phyloP scores from a whole-genome alignment of 495 filamentous ascomycete species.

The Daldinia grandis region DNA sequence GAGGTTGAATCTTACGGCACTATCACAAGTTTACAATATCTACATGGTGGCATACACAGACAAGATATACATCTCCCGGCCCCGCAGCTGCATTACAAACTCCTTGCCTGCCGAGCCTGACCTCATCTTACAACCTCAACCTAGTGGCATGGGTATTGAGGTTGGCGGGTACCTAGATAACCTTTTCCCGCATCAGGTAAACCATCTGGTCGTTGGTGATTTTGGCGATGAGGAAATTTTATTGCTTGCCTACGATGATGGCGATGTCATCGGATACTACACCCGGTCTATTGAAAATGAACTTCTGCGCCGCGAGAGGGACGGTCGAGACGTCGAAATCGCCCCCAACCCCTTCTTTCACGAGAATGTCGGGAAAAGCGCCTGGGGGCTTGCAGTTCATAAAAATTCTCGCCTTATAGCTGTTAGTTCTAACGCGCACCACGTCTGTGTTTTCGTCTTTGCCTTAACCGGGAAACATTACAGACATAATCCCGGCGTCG shows the following conservation, averaged over 20 bases:
- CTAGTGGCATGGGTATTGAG: slow-evolving; percentile 51
- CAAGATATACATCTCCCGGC: slow-evolving; percentile 77
- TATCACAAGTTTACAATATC: slow-evolving; percentile 64
- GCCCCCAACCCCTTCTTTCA: slow-evolving; percentile 68
- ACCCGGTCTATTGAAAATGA: slow-evolving; percentile 57
- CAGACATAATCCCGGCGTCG: background rate
- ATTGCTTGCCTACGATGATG: slow-evolving; percentile 81
- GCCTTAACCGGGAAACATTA: slow-evolving; percentile 60
- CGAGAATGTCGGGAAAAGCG: slow-evolving; percentile 76
- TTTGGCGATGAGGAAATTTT: slow-evolving; percentile 84
- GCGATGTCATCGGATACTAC: slow-evolving; percentile 85
- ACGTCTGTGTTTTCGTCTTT: slow-evolving; percentile 78
- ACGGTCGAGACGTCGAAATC: background rate
- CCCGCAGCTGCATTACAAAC: slow-evolving; percentile 69
- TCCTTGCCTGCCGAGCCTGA: slow-evolving; percentile 66
- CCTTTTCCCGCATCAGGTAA: slow-evolving; percentile 72
- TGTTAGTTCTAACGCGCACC: slow-evolving; percentile 74
- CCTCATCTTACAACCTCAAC: slow-evolving; percentile 71
- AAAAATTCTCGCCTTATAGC: slow-evolving; percentile 80
- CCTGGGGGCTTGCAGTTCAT: slow-evolving; percentile 92
- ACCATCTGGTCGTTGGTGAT: slow-evolving; percentile 79
- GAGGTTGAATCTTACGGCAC: slow-evolving; percentile 58
- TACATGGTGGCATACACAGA: slow-evolving; percentile 80
- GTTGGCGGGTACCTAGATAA: slow-evolving; percentile 66
- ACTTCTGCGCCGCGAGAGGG: slow-evolving; percentile 25